These are phyloP conservation scores for Helicostylum pulchrum DNA, from an alignment of 192 early-diverging fungal species.

Conservation along the genomic window DNA sequence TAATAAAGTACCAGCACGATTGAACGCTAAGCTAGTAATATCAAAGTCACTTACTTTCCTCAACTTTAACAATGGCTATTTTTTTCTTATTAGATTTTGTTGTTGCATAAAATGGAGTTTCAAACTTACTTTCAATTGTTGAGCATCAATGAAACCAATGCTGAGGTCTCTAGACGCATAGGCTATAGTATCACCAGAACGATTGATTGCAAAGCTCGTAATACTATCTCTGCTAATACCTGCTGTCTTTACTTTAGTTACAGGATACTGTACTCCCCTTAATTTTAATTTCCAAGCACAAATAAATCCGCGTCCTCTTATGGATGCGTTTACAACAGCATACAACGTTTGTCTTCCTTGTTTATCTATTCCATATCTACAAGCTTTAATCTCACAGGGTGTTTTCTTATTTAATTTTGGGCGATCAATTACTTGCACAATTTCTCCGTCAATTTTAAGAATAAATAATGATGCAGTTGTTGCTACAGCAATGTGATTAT, in stretches of 20 bases:
- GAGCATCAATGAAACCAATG: conserved; percentile 14
- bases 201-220: background rate
- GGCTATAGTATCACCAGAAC: conserved; percentile 13
- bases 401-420: conserved; percentile 14
- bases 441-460: background rate
- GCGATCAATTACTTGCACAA: conserved; percentile 19
- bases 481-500: conserved; percentile 3
- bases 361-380: background rate
- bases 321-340: conserved; percentile 16
- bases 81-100: background rate
- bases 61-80: conserved; percentile 12
- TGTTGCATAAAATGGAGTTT: background rate
- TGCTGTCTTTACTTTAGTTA: conserved; percentile 3
- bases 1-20: conserved; percentile 1
- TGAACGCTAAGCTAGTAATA: conserved; percentile 4
- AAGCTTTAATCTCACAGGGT: conserved; percentile 2
- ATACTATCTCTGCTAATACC: conserved; percentile 17
- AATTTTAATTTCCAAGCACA: conserved; percentile 8
- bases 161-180: conserved; percentile 9
- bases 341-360: conserved; percentile 4
- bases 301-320: conserved; percentile 12
- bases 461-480: conserved; percentile 5
- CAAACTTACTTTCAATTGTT: conserved; percentile 10
- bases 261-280: conserved; percentile 6
- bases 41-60: background rate